Evolutionary conservation across 1,284 basidiomycete genomes (phyloP).

Genomic region (Hortiboletus rubellus): DNA sequence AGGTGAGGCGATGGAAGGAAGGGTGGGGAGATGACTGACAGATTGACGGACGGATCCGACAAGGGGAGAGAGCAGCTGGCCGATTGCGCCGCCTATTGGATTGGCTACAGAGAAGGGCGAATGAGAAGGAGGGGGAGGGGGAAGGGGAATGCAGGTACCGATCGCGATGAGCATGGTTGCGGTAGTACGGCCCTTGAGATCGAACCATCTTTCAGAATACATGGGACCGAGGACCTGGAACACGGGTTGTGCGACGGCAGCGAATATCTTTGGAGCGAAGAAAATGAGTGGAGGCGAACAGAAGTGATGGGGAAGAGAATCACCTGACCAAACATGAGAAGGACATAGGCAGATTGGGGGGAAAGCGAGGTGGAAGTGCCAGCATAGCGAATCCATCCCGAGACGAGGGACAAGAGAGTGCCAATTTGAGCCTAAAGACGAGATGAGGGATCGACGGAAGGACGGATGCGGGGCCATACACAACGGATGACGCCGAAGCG

Average conservation of each 20-base stretch:
- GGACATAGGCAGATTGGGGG: conserved; percentile 53
- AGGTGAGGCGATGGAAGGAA: not conserved
- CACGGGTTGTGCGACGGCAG: conserved; percentile 61
- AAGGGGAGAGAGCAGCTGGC: conserved; percentile 69
- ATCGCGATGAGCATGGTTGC: conserved; percentile 80
- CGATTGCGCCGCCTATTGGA: conserved; percentile 65
- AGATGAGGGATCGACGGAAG: not conserved
- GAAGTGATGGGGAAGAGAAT: conserved; percentile 47
- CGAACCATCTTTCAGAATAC: conserved; percentile 81
- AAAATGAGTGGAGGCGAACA: conserved; percentile 28
- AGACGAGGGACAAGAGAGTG: conserved; percentile 51
- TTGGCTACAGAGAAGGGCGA: conserved; percentile 48
- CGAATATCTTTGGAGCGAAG: conserved; percentile 22
- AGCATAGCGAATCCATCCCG: conserved; percentile 74
- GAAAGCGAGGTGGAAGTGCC: conserved; percentile 58
- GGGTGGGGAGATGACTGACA: conserved; percentile 39
- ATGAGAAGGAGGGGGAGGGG: not conserved
- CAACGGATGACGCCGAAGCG: conserved; percentile 59
- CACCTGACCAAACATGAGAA: conserved; percentile 72
- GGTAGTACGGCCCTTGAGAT: conserved; percentile 68
- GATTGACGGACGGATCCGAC: conserved; percentile 55
- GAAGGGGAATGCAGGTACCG: conserved; percentile 37
- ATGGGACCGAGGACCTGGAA: conserved; percentile 74
- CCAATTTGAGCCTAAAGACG: conserved; percentile 51
- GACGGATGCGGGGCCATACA: conserved; percentile 41